Evolutionary conservation across 106 monocot genomes (phyloP), one percentile per base, ranked within the genome.

Genomic region (Dioscorea dumetorum): DNA sequence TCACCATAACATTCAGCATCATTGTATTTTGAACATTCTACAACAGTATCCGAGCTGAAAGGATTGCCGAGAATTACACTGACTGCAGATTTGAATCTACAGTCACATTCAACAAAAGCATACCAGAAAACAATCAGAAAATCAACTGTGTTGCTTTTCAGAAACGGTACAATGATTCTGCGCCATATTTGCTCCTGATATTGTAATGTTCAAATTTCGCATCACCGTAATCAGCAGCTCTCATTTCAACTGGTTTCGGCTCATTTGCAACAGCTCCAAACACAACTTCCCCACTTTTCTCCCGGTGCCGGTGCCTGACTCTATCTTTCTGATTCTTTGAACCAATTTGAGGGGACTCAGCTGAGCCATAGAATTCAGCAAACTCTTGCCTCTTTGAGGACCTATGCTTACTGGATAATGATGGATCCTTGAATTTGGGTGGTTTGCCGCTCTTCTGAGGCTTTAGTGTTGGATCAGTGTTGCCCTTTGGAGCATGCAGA

Each of bases 331-430:
- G 78, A 52, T 64, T 70, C 79, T 91, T 95, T 2, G 85, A 77
- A 50, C 79, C 57, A 9, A 82, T 10, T 53, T 76, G 83, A 66
- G 76, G 58, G 52, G 72, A 51, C 64, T 89, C 91, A 18, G 64
- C 70, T 4, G 83, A 57, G 18, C 85, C 83, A 57, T 99, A 99
- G 70, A 99, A 99, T 11, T 93, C 90, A 5, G 79, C 63, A 60
- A 61, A 93, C 4, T 99, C 99, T 70, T 83, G 92, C 54, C 87
- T 80, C 74, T 89, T 99, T 2, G 90, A 87, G 52, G 85, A 81
- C 35, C 93, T 76, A 28, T 90, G 99, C 79, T 93, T 93, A 23
- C 70, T 60, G 22, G 85, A 69, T 10, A 74, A 22, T 2, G 84
- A 76, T 65, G 82, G 69, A 71, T 99, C 99, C 74, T 81, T 99